Base-by-base conservation (phyloP, 2,329 filamentous ascomycete species). In the Paecilomyces niveus region DNA sequence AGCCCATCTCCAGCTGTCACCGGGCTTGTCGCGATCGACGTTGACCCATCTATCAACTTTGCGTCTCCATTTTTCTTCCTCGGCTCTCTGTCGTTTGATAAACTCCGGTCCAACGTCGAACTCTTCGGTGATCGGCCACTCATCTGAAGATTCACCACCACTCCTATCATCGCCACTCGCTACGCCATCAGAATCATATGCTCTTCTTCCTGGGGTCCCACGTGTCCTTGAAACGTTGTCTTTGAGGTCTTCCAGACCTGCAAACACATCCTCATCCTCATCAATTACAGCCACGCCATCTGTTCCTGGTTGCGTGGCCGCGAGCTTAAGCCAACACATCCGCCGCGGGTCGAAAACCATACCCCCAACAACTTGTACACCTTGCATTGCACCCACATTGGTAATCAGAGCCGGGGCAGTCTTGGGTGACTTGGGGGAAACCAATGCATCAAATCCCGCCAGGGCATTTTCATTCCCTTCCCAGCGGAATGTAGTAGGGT, bases 321-420 rank as follows among this genome's bases (percentile, higher is more conserved):
- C 80, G 61, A 94, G 80, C 74, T 96, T 97, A 58, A 97, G 82
- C 94, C 94, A 99, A 72, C 92, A 95, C 93, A 99, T 97, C 66
- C 90, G 90, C 62, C 91, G 88, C 3, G 94, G 94, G 70, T 99
- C 94, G 72, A 97, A 99, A 9, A 97, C 89, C 94, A 99, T 99
- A 65, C 92, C 91, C n/a, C 92, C 90, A 59, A 97, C 92, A 35
- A 97, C 89, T 74, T 97, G 92, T 13, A 96, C 89, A 61, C 91
- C 92, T 68, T 93, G 90, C 61, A 88, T 87, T 3, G 87, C 83
- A 57, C 89, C 89, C 64, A 97, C 90, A 64, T 96, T 94, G 54
- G 92, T 92, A 67, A 99, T 99, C 18, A 99, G 82, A 5, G 93
- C 92, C 33, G 74, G 73, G 60, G 78, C 70, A 50, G 72, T 74